Evolutionary conservation across 306 rosid species (phyloP).

Genomic region (Coriaria nepalensis): DNA sequence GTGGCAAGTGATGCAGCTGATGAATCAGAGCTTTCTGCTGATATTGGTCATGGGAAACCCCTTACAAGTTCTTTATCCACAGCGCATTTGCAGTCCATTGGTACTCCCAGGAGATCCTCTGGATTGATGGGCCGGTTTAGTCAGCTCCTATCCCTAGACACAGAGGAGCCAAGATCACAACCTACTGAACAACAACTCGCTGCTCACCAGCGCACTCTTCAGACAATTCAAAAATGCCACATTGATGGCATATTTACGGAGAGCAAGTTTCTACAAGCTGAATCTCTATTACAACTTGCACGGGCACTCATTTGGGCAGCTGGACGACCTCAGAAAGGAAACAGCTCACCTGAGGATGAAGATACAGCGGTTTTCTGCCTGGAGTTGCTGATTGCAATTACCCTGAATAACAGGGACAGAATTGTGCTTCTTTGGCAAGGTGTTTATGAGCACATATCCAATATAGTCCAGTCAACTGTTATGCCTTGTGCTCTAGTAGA

Average conservation of each 20-base stretch:
- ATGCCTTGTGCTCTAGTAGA: constrained; percentile 83
- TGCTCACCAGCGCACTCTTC: constrained; percentile 78
- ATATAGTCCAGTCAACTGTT: constrained; percentile 77
- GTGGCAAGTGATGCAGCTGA: constrained; percentile 88
- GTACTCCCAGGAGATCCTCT: constrained; percentile 80
- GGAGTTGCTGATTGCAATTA: constrained; percentile 79
- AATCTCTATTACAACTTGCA: constrained; percentile 75
- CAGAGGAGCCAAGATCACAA: constrained; percentile 84
- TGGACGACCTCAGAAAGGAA: constrained; percentile 70
- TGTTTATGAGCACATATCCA: constrained; percentile 78
- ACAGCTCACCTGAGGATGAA: constrained; percentile 77
- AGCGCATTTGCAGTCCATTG: constrained; percentile 53
- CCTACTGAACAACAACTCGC: constrained; percentile 92
- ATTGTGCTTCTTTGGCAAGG: constrained; percentile 84
- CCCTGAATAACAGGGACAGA: constrained; percentile 79
- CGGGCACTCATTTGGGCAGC: constrained; percentile 79
- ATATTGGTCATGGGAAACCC: constrained; percentile 61
- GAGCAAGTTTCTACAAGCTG: constrained; percentile 83
- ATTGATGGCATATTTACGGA: constrained; percentile 80
- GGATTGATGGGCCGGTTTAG: constrained; percentile 92
- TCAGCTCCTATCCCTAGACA: constrained; percentile 80
- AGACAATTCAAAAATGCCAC: constrained; percentile 77
- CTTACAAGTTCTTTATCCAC: constrained; percentile 55
- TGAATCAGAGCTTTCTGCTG: constrained; percentile 62
- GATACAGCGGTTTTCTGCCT: constrained; percentile 89